Percentiles rank a stretch among this genome's conserved stretches.
Conservation (phyloP, 768 basidiomycete species). For the Strobilomyces dryophilus region DNA sequence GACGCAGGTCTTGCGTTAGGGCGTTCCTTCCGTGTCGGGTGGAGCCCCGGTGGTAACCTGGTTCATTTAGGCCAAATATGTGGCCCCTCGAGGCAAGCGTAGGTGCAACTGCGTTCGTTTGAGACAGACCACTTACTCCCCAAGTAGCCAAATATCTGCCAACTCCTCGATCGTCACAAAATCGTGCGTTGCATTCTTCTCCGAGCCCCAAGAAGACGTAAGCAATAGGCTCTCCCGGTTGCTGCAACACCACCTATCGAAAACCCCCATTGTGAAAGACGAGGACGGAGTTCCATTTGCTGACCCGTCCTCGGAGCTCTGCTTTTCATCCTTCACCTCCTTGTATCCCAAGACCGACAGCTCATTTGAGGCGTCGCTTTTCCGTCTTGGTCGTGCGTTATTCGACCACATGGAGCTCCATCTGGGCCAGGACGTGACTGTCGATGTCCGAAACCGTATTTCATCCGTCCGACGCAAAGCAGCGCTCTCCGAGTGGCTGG, state of each 20-base stretch:
- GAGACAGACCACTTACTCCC: constrained; percentile 7
- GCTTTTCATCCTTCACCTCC: constrained; percentile 73
- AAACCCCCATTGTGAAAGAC: constrained; percentile 68
- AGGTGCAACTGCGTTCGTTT: constrained; percentile 27
- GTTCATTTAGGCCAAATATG: constrained; percentile 77
- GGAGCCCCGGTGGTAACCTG: constrained; percentile 79
- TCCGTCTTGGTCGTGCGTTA: constrained; percentile 83
- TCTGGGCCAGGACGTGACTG: constrained; percentile 48
- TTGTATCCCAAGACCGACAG: constrained; percentile 69
- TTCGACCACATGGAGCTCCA: constrained; percentile 81
- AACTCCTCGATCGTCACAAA: constrained; percentile 58
- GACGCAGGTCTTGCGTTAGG: constrained; percentile 88
- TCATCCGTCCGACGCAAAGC: constrained; percentile 66
- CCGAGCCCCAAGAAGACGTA: constrained; percentile 30
- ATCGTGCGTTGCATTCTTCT: constrained; percentile 43
- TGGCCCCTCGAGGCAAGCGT: constrained; percentile 51
- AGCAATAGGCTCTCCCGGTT: constrained; percentile 52
- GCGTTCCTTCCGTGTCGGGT: constrained; percentile 84
- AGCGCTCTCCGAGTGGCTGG: constrained; percentile 82
- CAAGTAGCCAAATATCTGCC: constrained; percentile 47
- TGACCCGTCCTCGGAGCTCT: constrained; percentile 55
- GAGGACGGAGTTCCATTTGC: constrained; percentile 69
- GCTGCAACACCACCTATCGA: constrained; percentile 70
- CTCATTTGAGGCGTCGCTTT: constrained; percentile 73
- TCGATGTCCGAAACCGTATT: constrained; percentile 61